Evolutionary conservation across 148 eudicot species (phyloP).

Genomic region (Nepenthes mirabilis): DNA sequence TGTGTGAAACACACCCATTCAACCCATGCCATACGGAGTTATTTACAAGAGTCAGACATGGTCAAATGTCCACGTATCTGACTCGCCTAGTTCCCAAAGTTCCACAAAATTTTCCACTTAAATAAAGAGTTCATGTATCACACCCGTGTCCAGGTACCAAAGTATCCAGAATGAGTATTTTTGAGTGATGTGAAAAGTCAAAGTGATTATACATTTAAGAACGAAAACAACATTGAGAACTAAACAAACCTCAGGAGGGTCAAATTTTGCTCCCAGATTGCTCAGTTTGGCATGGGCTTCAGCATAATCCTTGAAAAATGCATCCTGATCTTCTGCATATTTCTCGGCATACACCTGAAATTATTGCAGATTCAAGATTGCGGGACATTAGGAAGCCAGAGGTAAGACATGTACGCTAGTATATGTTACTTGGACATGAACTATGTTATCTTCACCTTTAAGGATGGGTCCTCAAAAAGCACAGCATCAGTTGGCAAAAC

Average conservation of each 20-base stretch:
- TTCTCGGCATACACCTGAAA: constrained; percentile 84
- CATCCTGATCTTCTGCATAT: constrained; percentile 72
- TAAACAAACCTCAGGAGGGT: constrained; percentile 73
- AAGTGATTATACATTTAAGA: background rate
- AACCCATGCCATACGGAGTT: no score
- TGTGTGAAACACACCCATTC: no score
- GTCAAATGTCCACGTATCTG: no score
- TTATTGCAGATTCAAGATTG: background rate
- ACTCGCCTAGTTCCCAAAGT: no score
- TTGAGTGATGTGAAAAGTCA: background rate
- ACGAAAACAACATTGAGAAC: background rate
- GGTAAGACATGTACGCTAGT: background rate
- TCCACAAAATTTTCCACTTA: no score
- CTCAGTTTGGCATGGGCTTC: constrained; percentile 98
- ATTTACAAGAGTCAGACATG: no score
- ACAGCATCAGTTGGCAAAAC: constrained; percentile 98
- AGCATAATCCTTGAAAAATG: constrained; percentile 88
- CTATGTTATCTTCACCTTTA: constrained; percentile 47
- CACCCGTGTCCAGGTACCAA: no score
- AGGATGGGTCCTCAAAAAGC: constrained; percentile 86
- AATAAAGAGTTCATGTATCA: no score
- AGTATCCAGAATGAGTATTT: no score
- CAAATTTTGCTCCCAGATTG: constrained; percentile 92
- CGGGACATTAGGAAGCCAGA: background rate
- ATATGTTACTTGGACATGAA: background rate